Evolutionary conservation across 2,329 filamentous ascomycete genomes (phyloP), one percentile per base, ranked within the genome.

Genomic region (Paramyrothecium roridum): DNA sequence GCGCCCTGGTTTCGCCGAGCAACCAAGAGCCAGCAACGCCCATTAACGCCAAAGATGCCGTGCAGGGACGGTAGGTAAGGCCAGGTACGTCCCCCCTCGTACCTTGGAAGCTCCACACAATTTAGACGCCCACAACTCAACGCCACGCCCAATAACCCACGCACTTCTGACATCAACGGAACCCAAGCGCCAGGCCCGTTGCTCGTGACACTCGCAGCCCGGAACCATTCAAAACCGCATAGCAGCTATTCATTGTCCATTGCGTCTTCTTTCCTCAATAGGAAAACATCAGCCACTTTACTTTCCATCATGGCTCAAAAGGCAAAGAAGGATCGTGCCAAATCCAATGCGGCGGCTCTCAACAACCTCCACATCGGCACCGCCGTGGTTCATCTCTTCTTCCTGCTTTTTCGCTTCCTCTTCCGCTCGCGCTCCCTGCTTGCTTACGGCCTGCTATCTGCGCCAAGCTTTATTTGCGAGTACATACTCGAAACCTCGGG

Each of bases 401-500:
- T 93, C 77, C 78, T 96, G 56, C 68, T 91, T 52, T 81, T 88
- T 57, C 85, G 89, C 71, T 80, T 88, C 64, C 75, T 90, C 70
- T 82, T 88, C 66, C 78, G 80, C 57, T 79, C 83, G 34, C 88
- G 86, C 57, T 87, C 85, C 13, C 75, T 87, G 22, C 73, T 86
- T 52, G 78, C 85, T 57, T 99, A 96, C 73, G 69, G 85, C 56
- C 58, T 92, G 46, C 76, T 97, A 60, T 91, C 89, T 3, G 70
- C 83, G 0, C 95, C 95, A 0, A 86, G 88, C 52, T 80, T 96
- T 52, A 67, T 88, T 63, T 91, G 95, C 74, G 86, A 98, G 71
- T 89, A 90, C 68, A 87, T 91, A 65, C 87, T 99, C 59, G 95
- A 99, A 73, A 82, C 83, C 49, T 85, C 92, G 8, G 91, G 90